Conservation (phyloP, 331 rosid genomes). For the Ulmus americana region DNA sequence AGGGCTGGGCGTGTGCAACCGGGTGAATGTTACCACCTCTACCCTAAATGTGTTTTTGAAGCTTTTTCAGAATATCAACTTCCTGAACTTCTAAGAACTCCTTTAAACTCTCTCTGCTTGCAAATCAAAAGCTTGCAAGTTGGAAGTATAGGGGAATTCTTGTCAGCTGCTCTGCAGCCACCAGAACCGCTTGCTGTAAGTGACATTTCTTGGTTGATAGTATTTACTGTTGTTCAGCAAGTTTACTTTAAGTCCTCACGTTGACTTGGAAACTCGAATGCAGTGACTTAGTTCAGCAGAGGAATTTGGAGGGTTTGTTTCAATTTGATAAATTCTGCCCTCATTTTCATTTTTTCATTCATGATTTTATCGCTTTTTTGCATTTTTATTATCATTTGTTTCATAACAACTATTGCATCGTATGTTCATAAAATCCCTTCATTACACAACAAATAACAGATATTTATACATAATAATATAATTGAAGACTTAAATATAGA, state of each 20-base stretch:
- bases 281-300: too few relatives aligned
- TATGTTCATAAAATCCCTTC: too few relatives aligned
- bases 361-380: too few relatives aligned
- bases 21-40: conserved; percentile 92
- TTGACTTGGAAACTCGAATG: too few relatives aligned
- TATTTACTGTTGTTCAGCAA: not conserved
- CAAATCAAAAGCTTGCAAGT: conserved; percentile 98
- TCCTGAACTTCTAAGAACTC: conserved; percentile 93
- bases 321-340: too few relatives aligned
- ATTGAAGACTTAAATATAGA: too few relatives aligned
- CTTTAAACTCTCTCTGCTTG: conserved; percentile 93
- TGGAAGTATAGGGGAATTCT: conserved; percentile 80
- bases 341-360: too few relatives aligned
- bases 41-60: conserved; percentile 75
- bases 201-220: conserved; percentile 11
- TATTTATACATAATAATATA: too few relatives aligned
- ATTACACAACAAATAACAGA: too few relatives aligned
- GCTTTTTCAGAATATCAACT: conserved; percentile 94
- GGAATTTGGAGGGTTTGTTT: too few relatives aligned
- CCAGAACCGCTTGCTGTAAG: conserved; percentile 78
- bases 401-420: too few relatives aligned
- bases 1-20: conserved; percentile 99
- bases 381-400: too few relatives aligned
- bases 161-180: conserved; percentile 92
- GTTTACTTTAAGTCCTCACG: not conserved